Percentiles rank a stretch among this genome's conserved stretches.
Conservation (phyloP, 1,139 yeast genomes). For the Diutina rugosa region DNA sequence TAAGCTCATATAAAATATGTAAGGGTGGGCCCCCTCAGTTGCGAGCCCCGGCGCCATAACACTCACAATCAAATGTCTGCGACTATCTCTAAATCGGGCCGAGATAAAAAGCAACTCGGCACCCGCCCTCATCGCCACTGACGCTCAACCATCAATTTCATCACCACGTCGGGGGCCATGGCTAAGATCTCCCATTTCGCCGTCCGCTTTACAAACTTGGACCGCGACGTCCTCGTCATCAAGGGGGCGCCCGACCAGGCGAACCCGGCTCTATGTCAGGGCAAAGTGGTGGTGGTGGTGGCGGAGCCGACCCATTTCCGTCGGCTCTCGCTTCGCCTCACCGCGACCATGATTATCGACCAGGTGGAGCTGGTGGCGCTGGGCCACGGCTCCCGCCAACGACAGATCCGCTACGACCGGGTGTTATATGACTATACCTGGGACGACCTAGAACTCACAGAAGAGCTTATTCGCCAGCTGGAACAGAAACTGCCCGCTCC, state of each 20-base stretch:
- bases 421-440: constrained; percentile 64
- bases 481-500: constrained; percentile 9
- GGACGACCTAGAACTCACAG: constrained; percentile 48
- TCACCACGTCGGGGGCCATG: not conserved
- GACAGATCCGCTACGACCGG: constrained; percentile 43
- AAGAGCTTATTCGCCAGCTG: constrained; percentile 15
- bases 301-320: constrained; percentile 64
- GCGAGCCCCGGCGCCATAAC: too few relatives aligned
- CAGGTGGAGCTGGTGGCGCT: constrained; percentile 12
- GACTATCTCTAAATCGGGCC: not conserved
- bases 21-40: too few relatives aligned
- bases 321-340: constrained; percentile 46
- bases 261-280: constrained; percentile 60
- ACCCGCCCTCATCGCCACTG: not conserved
- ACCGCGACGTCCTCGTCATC: constrained; percentile 68
- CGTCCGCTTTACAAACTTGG: constrained; percentile 50
- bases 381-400: constrained; percentile 9
- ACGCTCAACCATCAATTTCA: not conserved
- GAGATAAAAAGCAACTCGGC: not conserved
- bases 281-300: constrained; percentile 66
- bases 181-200: constrained; percentile 37
- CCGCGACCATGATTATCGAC: constrained; percentile 38
- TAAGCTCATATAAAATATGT: too few relatives aligned
- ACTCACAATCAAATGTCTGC: not conserved
- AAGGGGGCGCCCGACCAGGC: constrained; percentile 76